Evolutionary conservation across 148 eudicot genomes (phyloP).

Genomic region (Nepenthes gracilis): DNA sequence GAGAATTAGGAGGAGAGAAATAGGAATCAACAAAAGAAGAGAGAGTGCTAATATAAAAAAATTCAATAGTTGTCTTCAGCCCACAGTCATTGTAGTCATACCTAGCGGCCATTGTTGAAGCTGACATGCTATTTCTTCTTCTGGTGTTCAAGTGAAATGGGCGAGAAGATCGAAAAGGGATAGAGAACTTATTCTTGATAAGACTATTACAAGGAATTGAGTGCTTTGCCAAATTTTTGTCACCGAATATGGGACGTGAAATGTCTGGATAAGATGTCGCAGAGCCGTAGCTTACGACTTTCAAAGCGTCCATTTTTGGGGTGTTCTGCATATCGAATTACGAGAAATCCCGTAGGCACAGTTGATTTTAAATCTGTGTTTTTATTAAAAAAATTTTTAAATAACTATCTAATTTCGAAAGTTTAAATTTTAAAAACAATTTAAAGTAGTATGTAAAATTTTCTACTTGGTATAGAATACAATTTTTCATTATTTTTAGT

Average conservation of each 20-base stretch:
- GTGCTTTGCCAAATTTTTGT: neutral
- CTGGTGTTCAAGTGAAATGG: neutral
- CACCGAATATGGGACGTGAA: neutral
- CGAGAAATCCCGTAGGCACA: too few relatives aligned
- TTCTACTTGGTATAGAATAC: too few relatives aligned
- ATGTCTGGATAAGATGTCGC: neutral
- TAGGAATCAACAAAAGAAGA: neutral
- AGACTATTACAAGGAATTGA: too few relatives aligned
- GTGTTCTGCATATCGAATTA: too few relatives aligned
- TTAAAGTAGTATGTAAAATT: too few relatives aligned
- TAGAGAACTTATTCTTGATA: neutral
- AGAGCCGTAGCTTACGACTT: neutral
- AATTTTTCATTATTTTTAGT: too few relatives aligned
- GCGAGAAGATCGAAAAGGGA: neutral
- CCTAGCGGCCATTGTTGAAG: conserved; percentile 18
- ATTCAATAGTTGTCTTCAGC: neutral
- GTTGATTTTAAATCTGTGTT: too few relatives aligned
- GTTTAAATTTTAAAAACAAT: too few relatives aligned
- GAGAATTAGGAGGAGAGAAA: neutral
- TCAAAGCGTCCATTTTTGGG: conserved; percentile 4
- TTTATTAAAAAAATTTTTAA: too few relatives aligned
- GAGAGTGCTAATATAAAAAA: neutral
- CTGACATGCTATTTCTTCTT: conserved; percentile 2
- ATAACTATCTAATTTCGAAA: too few relatives aligned
- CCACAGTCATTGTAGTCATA: neutral